Conservation (phyloP, 2,329 filamentous ascomycete species). For the Boeremia exigua region DNA sequence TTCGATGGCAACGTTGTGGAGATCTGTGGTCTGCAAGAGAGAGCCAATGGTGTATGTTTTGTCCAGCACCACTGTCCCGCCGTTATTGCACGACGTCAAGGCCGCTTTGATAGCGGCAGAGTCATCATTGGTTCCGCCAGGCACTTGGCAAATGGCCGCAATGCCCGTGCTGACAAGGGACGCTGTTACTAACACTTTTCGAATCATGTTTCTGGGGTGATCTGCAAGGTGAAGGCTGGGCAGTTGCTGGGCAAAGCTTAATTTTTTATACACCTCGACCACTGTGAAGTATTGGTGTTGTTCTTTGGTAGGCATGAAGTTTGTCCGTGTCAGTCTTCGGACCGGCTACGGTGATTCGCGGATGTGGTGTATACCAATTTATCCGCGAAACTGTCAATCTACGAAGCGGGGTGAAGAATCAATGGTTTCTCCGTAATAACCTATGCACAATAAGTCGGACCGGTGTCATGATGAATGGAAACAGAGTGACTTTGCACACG, state of each 20-base stretch:
- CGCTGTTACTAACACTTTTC: not conserved
- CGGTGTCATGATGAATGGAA: too few relatives aligned
- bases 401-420: not conserved
- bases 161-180: not conserved
- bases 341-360: not conserved
- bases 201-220: not conserved
- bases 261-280: not conserved
- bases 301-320: not conserved
- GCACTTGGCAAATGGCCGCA: conserved; percentile 25
- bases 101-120: conserved; percentile 60
- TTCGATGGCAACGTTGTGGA: conserved; percentile 64
- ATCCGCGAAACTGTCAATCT: not conserved
- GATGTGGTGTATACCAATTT: not conserved
- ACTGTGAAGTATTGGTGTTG: not conserved
- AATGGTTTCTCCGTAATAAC: too few relatives aligned
- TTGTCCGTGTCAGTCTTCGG: not conserved
- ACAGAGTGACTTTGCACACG: too few relatives aligned
- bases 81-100: conserved; percentile 65
- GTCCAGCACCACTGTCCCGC: conserved; percentile 67
- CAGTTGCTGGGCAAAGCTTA: conserved; percentile 9
- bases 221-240: conserved; percentile 1
- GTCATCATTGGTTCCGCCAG: conserved; percentile 55
- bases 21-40: conserved; percentile 68
- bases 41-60: conserved; percentile 67
- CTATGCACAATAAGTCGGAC: too few relatives aligned